Conservation (phyloP, 306 rosid species). For the Sophora flavescens region DNA sequence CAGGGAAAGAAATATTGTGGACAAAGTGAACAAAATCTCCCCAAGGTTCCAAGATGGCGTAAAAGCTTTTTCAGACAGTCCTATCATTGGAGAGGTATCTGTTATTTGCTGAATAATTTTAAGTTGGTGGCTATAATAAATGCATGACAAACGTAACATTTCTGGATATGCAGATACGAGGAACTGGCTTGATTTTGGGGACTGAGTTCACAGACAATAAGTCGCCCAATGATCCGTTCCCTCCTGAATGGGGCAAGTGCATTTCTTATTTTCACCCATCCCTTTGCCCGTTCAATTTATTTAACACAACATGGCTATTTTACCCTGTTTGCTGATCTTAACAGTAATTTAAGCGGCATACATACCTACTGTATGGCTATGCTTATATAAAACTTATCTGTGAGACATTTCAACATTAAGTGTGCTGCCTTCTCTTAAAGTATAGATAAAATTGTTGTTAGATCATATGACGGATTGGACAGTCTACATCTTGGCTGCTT, state of each 20-base stretch:
- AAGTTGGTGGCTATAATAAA: constrained; percentile 29
- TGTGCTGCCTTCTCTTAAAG: constrained; percentile 1
- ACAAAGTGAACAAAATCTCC: constrained; percentile 61
- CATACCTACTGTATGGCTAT: not conserved
- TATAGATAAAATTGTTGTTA: constrained; percentile 11
- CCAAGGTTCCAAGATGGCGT: constrained; percentile 88
- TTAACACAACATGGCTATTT: constrained; percentile 14
- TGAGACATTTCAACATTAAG: not conserved
- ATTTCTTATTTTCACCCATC: constrained; percentile 20
- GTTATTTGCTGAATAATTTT: constrained; percentile 31
- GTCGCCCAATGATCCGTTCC: constrained; percentile 88
- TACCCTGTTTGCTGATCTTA: constrained; percentile 2
- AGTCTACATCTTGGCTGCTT: constrained; percentile 20
- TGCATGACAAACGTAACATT: not conserved
- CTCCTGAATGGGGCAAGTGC: constrained; percentile 93
- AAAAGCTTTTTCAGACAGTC: constrained; percentile 80
- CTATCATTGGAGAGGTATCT: constrained; percentile 91
- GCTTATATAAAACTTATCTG: not conserved
- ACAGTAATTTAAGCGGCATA: constrained; percentile 17
- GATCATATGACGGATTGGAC: not conserved
- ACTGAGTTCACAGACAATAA: constrained; percentile 87
- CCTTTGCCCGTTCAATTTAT: not conserved
- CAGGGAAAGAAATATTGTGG: constrained; percentile 86
- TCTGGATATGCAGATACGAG: constrained; percentile 78
- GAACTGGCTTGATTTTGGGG: constrained; percentile 81